Evolutionary conservation across 2,329 filamentous ascomycete genomes (phyloP).

Genomic region (Aspergillus cejpii): DNA sequence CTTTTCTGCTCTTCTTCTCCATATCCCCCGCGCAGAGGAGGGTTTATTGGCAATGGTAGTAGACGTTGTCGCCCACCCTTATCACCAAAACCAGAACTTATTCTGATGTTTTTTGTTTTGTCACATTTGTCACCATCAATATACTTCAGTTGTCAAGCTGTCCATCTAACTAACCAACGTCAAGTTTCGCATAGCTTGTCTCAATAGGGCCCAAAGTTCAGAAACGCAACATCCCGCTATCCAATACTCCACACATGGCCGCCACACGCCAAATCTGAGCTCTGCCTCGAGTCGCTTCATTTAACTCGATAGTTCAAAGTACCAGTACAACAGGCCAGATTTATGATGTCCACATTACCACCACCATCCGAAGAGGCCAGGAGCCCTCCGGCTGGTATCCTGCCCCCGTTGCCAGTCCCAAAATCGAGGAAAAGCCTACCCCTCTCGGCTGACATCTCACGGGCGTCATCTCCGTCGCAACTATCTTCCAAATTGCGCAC

Average conservation of each 20-base stretch:
- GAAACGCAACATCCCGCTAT: neutral
- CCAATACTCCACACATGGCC: neutral
- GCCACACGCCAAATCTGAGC: neutral
- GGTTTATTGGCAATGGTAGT: too few species aligned
- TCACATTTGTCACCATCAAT: too few species aligned
- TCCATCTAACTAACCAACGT: too few species aligned
- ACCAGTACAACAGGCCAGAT: neutral
- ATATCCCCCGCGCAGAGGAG: too few species aligned
- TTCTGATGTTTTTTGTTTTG: too few species aligned
- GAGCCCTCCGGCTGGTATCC: slow-evolving; percentile 62
- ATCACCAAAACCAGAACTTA: too few species aligned
- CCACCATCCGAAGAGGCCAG: slow-evolving; percentile 55
- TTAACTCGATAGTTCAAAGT: neutral
- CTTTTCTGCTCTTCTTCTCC: too few species aligned
- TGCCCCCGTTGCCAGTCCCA: slow-evolving; percentile 66
- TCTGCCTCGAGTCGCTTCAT: neutral
- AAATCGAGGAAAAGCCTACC: slow-evolving; percentile 65
- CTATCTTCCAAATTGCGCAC: slow-evolving; percentile 54
- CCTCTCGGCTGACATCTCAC: slow-evolving; percentile 42
- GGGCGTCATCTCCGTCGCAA: slow-evolving; percentile 37
- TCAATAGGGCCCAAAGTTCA: neutral
- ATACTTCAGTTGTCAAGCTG: too few species aligned
- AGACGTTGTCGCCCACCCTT: too few species aligned
- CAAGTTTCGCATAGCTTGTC: neutral
- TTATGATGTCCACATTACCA: slow-evolving; percentile 53